Base-by-base conservation (phyloP, 192 early-diverging fungal genomes). In the Entomortierella lignicola region DNA sequence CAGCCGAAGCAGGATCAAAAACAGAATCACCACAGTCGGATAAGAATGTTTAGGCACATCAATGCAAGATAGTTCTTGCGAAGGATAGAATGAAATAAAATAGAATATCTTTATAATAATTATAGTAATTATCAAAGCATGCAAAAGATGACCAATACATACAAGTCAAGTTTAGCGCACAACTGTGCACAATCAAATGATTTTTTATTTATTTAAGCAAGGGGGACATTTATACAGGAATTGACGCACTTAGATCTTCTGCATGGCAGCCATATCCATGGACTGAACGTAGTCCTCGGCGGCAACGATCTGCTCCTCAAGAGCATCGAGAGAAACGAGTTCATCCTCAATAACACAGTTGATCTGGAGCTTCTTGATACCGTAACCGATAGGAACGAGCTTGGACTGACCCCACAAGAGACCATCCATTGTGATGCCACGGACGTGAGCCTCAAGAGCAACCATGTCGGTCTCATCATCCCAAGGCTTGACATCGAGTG, bases 401-500 rank as follows among this genome's bases (percentile, higher is more conserved):
- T 96, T 88, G 68, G 80, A 87, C 66, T 84, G 84, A 82, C 94
- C 95, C 96, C 97, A 97, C 69, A 93, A 70, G 50, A 98, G 91
- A 82, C 97, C 97, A 63, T 94, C 92, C 92, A 96, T 92, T 31
- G 70, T 64, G 58, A 98, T 94, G 50, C 65, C 75, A 73, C 88
- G 87, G 85, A 98, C 93, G 63, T 68, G 66, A 27, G 77, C 82
- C 77, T 93, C 92, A 42, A 98, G 83, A 37, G 83, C 94, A 42
- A 72, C 88, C 89, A 98, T 92, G 66, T 92, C 86, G 60, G 96
- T 98, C 70, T 97, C 96, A 85, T 97, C 95, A 84, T 97, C 97
- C 97, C 97, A 98, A 60, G 96, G 95, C 93, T 98, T 97, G 81
- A 98, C 91, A 69, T 97, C 97, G 39, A 96, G 89, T 81, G 91